A percentile compares a stretch with the other conserved stretches of the same genome.
Conservation (phyloP, 2,329 filamentous ascomycete species). For the Gliomastix tumulicola region DNA sequence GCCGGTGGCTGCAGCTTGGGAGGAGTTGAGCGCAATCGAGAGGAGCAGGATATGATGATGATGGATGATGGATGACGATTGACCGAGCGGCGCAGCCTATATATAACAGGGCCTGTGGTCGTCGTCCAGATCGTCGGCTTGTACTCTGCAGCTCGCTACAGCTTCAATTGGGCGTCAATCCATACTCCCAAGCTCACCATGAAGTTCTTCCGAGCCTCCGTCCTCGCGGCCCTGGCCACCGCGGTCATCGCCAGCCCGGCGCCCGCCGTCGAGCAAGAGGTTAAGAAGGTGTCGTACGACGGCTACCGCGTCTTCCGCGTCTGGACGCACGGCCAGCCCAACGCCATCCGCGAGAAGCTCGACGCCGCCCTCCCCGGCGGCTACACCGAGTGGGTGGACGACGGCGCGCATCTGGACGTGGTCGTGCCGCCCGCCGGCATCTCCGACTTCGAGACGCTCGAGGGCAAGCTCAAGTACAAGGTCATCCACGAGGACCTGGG, state of each 20-base stretch:
- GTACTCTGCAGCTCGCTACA: too few relatives aligned
- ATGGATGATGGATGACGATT: too few relatives aligned
- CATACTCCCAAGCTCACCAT: too few relatives aligned
- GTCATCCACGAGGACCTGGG: conserved; percentile 20
- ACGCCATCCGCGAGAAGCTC: conserved; percentile 23
- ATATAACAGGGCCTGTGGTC: too few relatives aligned
- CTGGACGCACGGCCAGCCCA: conserved; percentile 32
- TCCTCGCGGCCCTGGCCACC: not conserved
- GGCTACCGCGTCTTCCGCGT: conserved; percentile 33
- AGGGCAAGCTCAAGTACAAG: conserved; percentile 18
- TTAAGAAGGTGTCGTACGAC: conserved; percentile 11
- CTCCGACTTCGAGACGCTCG: conserved; percentile 16
- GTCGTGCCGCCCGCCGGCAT: conserved; percentile 20
- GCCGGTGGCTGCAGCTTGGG: too few relatives aligned
- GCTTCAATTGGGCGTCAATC: too few relatives aligned
- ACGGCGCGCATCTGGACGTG: conserved; percentile 18
- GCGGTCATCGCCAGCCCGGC: not conserved
- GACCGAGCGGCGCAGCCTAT: too few relatives aligned
- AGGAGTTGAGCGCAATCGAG: too few relatives aligned
- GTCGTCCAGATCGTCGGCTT: too few relatives aligned
- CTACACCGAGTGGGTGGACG: conserved; percentile 12
- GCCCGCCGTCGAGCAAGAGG: not conserved
- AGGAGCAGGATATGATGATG: too few relatives aligned
- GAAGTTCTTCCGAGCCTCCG: not conserved
- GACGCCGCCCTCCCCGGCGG: conserved; percentile 10